Percentiles rank a stretch among this genome's conserved stretches.
phyloP scores from a whole-genome alignment of 2,329 filamentous ascomycete genomes.

The Neofusicoccum sp. region DNA sequence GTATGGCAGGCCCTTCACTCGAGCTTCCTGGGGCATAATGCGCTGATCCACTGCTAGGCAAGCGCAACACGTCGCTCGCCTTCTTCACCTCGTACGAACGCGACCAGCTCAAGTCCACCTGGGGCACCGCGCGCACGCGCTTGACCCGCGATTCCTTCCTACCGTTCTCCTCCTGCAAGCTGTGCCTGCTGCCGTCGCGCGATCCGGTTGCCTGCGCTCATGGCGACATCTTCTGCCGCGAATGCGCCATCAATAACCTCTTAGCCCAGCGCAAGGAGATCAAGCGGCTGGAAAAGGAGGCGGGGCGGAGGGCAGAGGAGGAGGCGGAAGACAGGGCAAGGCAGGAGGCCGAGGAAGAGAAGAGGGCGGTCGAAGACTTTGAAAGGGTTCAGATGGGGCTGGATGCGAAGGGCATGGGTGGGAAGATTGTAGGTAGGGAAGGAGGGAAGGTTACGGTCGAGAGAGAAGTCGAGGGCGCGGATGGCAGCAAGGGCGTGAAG shows the following conservation, averaged over 20 bases:
- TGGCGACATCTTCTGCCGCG: conserved; percentile 92
- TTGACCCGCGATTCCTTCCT: conserved; percentile 90
- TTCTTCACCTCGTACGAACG: conserved; percentile 96
- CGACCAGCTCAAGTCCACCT: conserved; percentile 75
- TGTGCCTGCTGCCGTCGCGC: conserved; percentile 81
- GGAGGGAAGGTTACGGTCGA: conserved; percentile 49
- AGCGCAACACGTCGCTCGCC: conserved; percentile 87
- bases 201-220: conserved; percentile 80
- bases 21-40: background rate
- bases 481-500: conserved; percentile 55
- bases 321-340: conserved; percentile 61
- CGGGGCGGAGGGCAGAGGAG: conserved; percentile 64
- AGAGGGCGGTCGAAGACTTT: conserved; percentile 76
- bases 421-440: conserved; percentile 44
- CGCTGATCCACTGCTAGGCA: conserved; percentile 43
- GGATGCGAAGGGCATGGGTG: conserved; percentile 42
- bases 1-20: conserved; percentile 38
- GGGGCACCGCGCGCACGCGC: conserved; percentile 81
- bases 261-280: conserved; percentile 90
- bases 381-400: conserved; percentile 77
- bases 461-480: conserved; percentile 38
- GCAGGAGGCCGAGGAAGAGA: conserved; percentile 69
- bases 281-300: conserved; percentile 72
- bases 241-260: conserved; percentile 91
- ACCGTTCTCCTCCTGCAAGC: conserved; percentile 82